Evolutionary conservation across 2,329 filamentous ascomycete species (phyloP).

Genomic region (Thielaviopsis populi): DNA sequence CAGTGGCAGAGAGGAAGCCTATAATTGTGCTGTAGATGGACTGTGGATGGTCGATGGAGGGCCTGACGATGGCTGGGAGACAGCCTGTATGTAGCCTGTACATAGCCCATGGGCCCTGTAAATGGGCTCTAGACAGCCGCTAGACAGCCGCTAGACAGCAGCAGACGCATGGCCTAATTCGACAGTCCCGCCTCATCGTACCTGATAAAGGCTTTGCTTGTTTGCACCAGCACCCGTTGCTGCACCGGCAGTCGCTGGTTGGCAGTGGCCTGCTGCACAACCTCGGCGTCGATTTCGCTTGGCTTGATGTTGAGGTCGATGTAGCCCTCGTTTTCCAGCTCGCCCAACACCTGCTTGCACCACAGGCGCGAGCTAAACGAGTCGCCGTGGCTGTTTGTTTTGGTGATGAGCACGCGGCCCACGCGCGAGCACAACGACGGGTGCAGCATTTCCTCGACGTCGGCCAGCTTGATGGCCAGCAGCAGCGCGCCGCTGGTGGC

Average conservation of each 20-base stretch:
- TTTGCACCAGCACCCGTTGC: slow-evolving; percentile 5
- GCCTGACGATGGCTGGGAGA: neutral
- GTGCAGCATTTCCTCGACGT: slow-evolving; percentile 12
- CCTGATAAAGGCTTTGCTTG: slow-evolving; percentile 6
- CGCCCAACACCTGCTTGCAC: slow-evolving; percentile 16
- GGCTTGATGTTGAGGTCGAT: slow-evolving; percentile 7
- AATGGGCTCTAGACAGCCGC: too few species aligned
- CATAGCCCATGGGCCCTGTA: too few species aligned
- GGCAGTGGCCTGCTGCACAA: neutral
- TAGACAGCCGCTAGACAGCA: too few species aligned
- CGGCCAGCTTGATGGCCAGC: slow-evolving; percentile 8
- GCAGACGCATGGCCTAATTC: too few species aligned
- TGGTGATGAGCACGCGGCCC: slow-evolving; percentile 6
- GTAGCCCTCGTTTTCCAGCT: slow-evolving; percentile 18
- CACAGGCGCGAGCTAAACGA: slow-evolving; percentile 14
- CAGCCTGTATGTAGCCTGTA: neutral
- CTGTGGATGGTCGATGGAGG: neutral
- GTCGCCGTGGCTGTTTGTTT: slow-evolving; percentile 13
- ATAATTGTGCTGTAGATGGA: too few species aligned
- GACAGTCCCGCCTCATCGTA: neutral
- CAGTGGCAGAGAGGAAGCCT: too few species aligned
- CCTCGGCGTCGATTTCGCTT: slow-evolving; percentile 5
- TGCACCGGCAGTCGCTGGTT: slow-evolving; percentile 1
- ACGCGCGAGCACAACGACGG: slow-evolving; percentile 5
- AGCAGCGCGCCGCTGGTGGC: neutral